These are phyloP conservation scores for Ceratocystis cacaofunesta DNA, from an alignment of 2,329 filamentous ascomycete species.

Conservation along the genomic window DNA sequence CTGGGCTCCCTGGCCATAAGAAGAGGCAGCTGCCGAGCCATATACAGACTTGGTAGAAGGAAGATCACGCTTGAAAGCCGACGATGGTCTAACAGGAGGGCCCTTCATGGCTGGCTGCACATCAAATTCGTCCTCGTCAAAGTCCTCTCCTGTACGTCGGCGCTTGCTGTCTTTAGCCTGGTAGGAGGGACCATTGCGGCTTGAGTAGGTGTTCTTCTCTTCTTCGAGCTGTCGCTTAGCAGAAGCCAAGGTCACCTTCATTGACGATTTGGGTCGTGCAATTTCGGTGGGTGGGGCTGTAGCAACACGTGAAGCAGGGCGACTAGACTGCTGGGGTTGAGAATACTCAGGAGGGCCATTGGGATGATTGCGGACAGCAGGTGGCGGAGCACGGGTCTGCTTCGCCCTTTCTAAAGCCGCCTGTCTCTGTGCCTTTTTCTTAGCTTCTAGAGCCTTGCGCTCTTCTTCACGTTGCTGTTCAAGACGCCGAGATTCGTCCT, in stretches of 20 bases:
- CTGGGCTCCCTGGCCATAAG: slow-evolving; percentile 38
- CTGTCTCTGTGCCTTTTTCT: slow-evolving; percentile 50
- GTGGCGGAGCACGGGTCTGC: slow-evolving; percentile 47
- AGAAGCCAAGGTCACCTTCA: slow-evolving; percentile 45
- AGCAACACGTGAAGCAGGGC: slow-evolving; percentile 44
- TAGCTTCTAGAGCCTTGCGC: slow-evolving; percentile 47
- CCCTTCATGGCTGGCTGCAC: slow-evolving; percentile 52
- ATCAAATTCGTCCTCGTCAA: slow-evolving; percentile 45
- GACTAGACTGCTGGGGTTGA: slow-evolving; percentile 24
- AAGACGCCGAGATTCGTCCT: slow-evolving; percentile 46
- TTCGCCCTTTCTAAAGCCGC: slow-evolving; percentile 50
- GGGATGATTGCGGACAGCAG: slow-evolving; percentile 40
- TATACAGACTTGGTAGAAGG: slow-evolving; percentile 20
- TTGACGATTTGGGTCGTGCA: slow-evolving; percentile 24
- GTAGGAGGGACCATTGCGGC: slow-evolving; percentile 44
- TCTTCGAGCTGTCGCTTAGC: slow-evolving; percentile 60
- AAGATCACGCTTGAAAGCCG: slow-evolving; percentile 45
- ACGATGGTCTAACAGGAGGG: slow-evolving; percentile 72
- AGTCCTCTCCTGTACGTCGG: slow-evolving; percentile 59
- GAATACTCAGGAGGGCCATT: slow-evolving; percentile 35
- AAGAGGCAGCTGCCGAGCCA: slow-evolving; percentile 26
- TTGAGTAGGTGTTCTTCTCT: slow-evolving; percentile 41
- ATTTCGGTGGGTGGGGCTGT: slow-evolving; percentile 27
- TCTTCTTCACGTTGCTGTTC: slow-evolving; percentile 47
- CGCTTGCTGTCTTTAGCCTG: slow-evolving; percentile 62